Evolutionary conservation across 768 basidiomycete genomes (phyloP).

Genomic region (Pleurotus citrinopileatus): DNA sequence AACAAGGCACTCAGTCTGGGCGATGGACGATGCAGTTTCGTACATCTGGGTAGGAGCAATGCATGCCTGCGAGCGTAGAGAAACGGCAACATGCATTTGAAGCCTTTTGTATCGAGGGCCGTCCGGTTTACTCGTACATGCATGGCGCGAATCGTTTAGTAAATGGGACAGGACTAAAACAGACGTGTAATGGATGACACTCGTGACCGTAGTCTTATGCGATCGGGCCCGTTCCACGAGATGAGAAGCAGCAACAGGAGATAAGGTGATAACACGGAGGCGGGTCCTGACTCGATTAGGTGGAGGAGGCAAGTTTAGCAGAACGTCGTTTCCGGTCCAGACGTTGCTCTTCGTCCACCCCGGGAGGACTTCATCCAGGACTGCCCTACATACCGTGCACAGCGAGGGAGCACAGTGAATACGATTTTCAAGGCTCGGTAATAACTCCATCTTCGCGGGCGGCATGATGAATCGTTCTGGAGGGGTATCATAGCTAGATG

Average conservation of each 20-base stretch:
- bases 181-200: neutral
- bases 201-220: slow-evolving; percentile 1
- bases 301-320: neutral
- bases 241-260: neutral
- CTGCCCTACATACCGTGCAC: neutral
- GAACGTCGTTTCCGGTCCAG: slow-evolving; percentile 4
- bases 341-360: slow-evolving; percentile 1
- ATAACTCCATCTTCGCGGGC: neutral
- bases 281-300: neutral
- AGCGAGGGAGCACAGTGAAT: neutral
- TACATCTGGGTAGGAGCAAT: neutral
- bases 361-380: slow-evolving; percentile 1
- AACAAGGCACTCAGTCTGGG: neutral
- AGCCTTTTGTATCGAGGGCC: neutral
- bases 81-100: neutral
- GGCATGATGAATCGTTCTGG: neutral
- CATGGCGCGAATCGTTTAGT: neutral
- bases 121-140: neutral
- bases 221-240: neutral
- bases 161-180: slow-evolving; percentile 5
- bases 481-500: neutral
- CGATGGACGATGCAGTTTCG: neutral
- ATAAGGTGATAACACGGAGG: neutral
- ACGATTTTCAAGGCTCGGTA: neutral
- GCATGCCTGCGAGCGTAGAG: neutral